Evolutionary conservation across 352 stramenopile genomes (phyloP), one percentile per base, ranked within the genome.

Genomic region (Detonula confervacea): DNA sequence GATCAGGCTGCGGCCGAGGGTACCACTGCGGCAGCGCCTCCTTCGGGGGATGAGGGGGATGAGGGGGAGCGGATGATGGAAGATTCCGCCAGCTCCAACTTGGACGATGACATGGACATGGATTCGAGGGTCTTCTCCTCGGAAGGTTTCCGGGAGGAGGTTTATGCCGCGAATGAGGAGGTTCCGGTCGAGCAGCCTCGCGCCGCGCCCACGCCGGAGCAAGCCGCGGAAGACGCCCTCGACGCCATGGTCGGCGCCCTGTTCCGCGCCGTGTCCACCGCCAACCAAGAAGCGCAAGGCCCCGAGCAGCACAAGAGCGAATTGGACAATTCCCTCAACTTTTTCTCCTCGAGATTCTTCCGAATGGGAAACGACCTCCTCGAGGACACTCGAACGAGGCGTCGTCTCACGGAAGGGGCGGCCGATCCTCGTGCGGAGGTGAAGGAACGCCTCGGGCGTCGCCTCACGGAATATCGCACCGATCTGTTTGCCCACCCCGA

Each of bases 381-480:
- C 0, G 16, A 35, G 12, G 27, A 80, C 11, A 47, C 39, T 12
- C 56, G 61, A 3, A 11, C 39, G 24, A 68, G 44, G 30, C 54
- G 60, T 14, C 60, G 47, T 30, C 30, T 60, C 44, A 16, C 47
- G 25, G 44, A 46, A 30, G 39, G n/a, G 35, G 30, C 8, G 0
- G 27, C 37, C 12, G 59, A 73, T 25, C 52, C 62, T 24, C 71
- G 68, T 35, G 8, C 30, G 12, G 16, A 52, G 46, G 20, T 73
- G 25, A 63, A 64, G 44, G 52, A 80, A 56, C 52, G 71, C 18
- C 30, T 80, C 16, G 71, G 54, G 12, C 37, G 71, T 18, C 71
- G 71, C n/a, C 62, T 80, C 22, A 74, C 62, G 0, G 71, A 80
- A 63, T 80, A 80, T 33, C 61, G 37, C 20, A 59, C 46, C 22